Base-by-base conservation (phyloP, 2,329 filamentous ascomycete genomes). In the Scedosporium dehoogii region DNA sequence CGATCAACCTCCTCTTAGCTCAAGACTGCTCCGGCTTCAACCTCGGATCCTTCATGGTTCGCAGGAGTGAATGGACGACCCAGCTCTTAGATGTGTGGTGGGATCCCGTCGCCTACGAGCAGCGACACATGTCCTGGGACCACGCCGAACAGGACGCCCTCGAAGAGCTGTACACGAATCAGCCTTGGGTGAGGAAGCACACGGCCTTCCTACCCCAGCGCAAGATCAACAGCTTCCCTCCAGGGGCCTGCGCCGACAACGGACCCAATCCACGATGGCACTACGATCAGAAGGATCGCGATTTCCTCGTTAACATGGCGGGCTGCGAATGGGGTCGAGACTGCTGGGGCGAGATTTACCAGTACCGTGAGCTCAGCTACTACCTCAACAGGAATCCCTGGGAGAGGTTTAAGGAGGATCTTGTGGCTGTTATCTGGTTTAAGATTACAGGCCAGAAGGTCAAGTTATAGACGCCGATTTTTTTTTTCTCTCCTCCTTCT, bases 41-140 rank as follows among this genome's bases (percentile, higher is more conserved):
- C 73, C 82, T 99, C 12, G 94, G 94, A 18, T 96, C 92, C 16
- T 99, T 99, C 80, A 94, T 99, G 73, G 78, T 97, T 55, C 86
- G 87, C 59, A 86, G 94, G 64, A 91, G 90, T 69, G 80, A 86
- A 27, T 99, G 92, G 91, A 91, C 92, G 0, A 93, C 97, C 70
- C 88, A 91, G 4, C 78, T 99, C 18, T 83, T 99, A 42, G 94
- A 99, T 71, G 83, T 96, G 60, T 99, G 94, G 94, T 99, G 94
- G 94, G 94, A 99, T 70, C 94, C 94, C 0, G 92, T 97, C 33
- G 86, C 89, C 63, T 99, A 99, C 74, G 94, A 99, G 76, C 94
- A 99, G 76, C 96, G 92, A 73, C 94, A 99, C 74, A 97, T 97
- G 92, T 85, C 94, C 65, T 99, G 94, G 94, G 92, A 94, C 71